Percentiles rank a stretch among this genome's conserved stretches.
These are phyloP conservation scores for Eremothecium coryli DNA, from an alignment of 1,139 yeast species.

Conservation along the genomic window DNA sequence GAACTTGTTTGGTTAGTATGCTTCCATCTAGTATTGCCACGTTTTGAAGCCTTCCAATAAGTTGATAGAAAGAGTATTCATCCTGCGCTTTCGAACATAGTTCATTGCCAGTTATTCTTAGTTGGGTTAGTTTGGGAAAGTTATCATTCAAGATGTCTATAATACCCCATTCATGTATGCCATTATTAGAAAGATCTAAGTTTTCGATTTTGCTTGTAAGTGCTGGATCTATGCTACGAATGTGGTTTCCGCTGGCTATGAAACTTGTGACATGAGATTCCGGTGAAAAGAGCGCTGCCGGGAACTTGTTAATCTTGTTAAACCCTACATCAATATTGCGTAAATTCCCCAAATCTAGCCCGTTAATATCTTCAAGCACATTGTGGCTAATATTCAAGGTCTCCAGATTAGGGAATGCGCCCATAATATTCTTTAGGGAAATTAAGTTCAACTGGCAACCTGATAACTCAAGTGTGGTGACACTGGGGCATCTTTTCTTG, in stretches of 20 bases:
- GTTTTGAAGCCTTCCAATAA: slow-evolving; percentile 42
- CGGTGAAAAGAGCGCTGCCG: slow-evolving; percentile 6
- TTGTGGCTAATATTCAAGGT: slow-evolving; percentile 45
- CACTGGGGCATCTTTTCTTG: slow-evolving; percentile 6
- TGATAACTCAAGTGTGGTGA: slow-evolving; percentile 32
- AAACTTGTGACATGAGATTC: slow-evolving; percentile 6
- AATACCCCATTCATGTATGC: slow-evolving; percentile 38
- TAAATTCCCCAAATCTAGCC: slow-evolving; percentile 32
- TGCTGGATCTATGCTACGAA: slow-evolving; percentile 6
- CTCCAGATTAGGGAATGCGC: slow-evolving; percentile 38
- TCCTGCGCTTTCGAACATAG: slow-evolving; percentile 37
- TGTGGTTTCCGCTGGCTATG: slow-evolving; percentile 19
- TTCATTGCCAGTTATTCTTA: slow-evolving; percentile 49
- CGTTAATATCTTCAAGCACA: slow-evolving; percentile 23
- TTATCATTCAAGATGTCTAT: slow-evolving; percentile 36
- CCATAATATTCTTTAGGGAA: slow-evolving; percentile 30
- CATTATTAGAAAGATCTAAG: slow-evolving; percentile 44
- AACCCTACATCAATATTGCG: slow-evolving; percentile 38
- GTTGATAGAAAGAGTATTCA: slow-evolving; percentile 23
- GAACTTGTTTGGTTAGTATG: slow-evolving; percentile 37
- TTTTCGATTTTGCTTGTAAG: slow-evolving; percentile 9
- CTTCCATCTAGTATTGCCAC: slow-evolving; percentile 50
- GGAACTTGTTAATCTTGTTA: slow-evolving; percentile 31
- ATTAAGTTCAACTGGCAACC: slow-evolving; percentile 29
- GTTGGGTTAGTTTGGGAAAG: slow-evolving; percentile 36